Percentiles rank a stretch among this genome's conserved stretches.
Conservation (phyloP, 371 early-diverging fungal species). For the Choanephora cucurbitarum region DNA sequence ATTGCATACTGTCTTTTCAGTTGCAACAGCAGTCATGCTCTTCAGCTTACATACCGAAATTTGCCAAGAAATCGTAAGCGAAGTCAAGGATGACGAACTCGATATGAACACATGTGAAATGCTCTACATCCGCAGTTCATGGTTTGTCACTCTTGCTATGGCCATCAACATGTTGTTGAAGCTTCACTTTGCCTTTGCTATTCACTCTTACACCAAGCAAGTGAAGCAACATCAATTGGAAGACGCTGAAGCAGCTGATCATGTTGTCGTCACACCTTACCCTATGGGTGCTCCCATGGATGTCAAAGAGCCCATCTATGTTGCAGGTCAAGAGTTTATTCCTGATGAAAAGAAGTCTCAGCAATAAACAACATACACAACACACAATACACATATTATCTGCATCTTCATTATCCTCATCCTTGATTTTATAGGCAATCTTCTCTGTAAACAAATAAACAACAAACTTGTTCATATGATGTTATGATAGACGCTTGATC, state of each 20-base stretch:
- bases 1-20: constrained; percentile 41
- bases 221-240: constrained; percentile 16
- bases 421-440: too few species aligned
- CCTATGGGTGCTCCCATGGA: constrained; percentile 29
- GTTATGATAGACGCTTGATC: too few species aligned
- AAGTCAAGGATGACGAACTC: constrained; percentile 31
- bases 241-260: constrained; percentile 9
- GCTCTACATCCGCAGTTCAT: constrained; percentile 32
- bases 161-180: constrained; percentile 43
- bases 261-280: constrained; percentile 29
- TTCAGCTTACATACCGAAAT: constrained; percentile 40
- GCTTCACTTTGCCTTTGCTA: constrained; percentile 50
- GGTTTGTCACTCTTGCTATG: constrained; percentile 40
- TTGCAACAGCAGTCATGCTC: constrained; percentile 35
- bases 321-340: constrained; percentile 48
- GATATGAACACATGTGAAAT: constrained; percentile 44
- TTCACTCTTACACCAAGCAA: constrained; percentile 35
- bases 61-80: constrained; percentile 37
- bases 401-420: background rate
- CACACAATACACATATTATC: too few species aligned
- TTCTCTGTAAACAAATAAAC: too few species aligned
- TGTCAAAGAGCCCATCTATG: constrained; percentile 31
- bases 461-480: too few species aligned
- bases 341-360: constrained; percentile 40
- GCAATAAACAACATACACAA: background rate